These are phyloP conservation scores for Trichoderma lentiforme DNA, from an alignment of 2,329 filamentous ascomycete genomes.

Conservation along the genomic window DNA sequence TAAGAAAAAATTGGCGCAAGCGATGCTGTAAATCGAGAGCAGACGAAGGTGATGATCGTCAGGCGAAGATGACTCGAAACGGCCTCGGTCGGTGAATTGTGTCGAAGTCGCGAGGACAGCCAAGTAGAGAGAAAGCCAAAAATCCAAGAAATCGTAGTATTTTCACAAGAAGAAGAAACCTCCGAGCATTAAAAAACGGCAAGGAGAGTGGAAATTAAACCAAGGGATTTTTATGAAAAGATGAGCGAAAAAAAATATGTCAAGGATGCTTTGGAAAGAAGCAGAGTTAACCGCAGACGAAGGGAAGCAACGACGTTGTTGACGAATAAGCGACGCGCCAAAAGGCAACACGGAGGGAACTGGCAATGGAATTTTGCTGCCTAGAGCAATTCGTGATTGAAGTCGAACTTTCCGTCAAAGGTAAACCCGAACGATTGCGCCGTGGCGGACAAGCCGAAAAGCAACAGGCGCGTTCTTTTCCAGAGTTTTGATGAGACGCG, in stretches of 20 bases:
- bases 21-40: constrained; percentile 2
- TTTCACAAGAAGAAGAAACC: constrained; percentile 19
- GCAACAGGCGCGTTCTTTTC: neutral
- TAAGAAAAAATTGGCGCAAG: constrained; percentile 14
- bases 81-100: neutral
- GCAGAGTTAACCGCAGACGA: neutral
- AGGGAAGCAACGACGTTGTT: constrained; percentile 12
- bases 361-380: neutral
- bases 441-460: neutral
- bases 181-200: neutral
- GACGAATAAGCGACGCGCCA: constrained; percentile 1
- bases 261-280: neutral
- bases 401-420: constrained; percentile 10
- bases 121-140: constrained; percentile 17
- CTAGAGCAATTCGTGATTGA: neutral
- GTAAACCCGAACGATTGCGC: neutral
- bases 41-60: neutral
- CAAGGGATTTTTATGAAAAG: constrained; percentile 3
- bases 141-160: constrained; percentile 22
- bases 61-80: neutral
- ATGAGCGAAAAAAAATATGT: neutral
- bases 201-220: constrained; percentile 9
- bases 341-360: neutral
- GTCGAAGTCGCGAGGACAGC: constrained; percentile 2
- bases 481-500: neutral